Evolutionary conservation across 352 stramenopile genomes (phyloP), one percentile per base, ranked within the genome.

Genomic region (Phytopythium kandeliae): DNA sequence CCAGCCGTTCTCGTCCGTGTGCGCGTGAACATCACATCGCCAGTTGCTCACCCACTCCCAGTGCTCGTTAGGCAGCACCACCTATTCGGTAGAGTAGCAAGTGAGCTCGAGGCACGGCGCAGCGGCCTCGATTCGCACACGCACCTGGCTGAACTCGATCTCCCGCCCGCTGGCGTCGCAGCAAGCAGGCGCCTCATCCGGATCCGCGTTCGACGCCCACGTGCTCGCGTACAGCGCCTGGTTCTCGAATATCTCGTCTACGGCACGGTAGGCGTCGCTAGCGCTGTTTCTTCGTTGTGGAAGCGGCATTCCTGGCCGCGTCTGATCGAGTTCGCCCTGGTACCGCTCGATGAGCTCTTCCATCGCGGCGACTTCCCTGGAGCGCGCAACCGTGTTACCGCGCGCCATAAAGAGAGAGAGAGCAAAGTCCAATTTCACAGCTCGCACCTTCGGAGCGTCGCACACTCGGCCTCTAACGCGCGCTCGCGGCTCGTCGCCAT

Each of bases 41-140:
- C 78, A 89, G 41, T 73, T 61, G 12, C 62, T 74, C 22, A 84
- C 64, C 78, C 78, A 89, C 54, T 75, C 57, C 78, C 78, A 89
- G 43, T 83, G 71, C 10, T 26, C 37, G 2, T 65, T 82, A 34
- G 78, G 78, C 38, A 86, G 51, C 40, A 25, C 16, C 4, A 89
- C 55, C 75, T 89, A n/a, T 35, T 28, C 3, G 8, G 37, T 16
- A 37, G 26, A 7, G 1, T 1, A 34, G n/a, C 22, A 4, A 58
- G 31, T 31, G 19, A 22, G 17, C n/a, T n/a, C 13, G 38, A 15
- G 28, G 5, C 16, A 30, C 16, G 1, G 13, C 49, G 25, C 37
- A 24, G 11, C 36, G 11, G 21, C 15, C 25, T 8, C 13, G 22
- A 17, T 10, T 21, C 31, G 13, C 26, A 12, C 41, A 2, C 25